Conservation (phyloP, 768 basidiomycete genomes). For the Artomyces pyxidatus region DNA sequence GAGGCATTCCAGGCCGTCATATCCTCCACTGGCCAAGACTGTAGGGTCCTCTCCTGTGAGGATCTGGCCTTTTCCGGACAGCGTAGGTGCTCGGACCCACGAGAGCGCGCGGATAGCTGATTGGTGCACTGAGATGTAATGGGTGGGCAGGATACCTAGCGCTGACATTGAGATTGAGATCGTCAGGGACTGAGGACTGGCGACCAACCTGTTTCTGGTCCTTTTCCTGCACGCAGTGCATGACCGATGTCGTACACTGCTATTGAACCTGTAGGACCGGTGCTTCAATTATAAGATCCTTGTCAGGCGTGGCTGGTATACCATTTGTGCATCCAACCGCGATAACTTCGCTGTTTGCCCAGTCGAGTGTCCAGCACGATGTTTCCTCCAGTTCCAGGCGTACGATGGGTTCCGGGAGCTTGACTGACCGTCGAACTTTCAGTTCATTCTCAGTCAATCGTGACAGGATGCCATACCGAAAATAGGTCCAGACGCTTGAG, state of each 20-base stretch:
- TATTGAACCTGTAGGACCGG: constrained; percentile 40
- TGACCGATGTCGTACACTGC: constrained; percentile 47
- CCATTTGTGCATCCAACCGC: constrained; percentile 85
- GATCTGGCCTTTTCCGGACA: constrained; percentile 36
- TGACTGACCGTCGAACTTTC: constrained; percentile 46
- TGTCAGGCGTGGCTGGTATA: constrained; percentile 19
- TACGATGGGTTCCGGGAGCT: constrained; percentile 53
- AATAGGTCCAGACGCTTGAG: constrained; percentile 1
- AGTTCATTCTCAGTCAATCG: too few relatives aligned
- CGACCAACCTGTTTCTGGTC: constrained; percentile 2
- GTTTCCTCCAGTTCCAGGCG: constrained; percentile 71
- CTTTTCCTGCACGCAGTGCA: constrained; percentile 6
- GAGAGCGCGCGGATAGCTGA: constrained; percentile 68
- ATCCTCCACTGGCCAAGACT: constrained; percentile 68
- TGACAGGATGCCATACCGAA: constrained; percentile 3
- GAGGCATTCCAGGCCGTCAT: constrained; percentile 70
- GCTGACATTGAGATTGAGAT: too few relatives aligned
- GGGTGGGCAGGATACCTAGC: constrained; percentile 51
- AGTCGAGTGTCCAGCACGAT: constrained; percentile 75
- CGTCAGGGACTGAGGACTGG: neutral
- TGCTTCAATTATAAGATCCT: neutral
- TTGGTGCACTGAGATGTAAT: constrained; percentile 70
- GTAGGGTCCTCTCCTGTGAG: constrained; percentile 53
- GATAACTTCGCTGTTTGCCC: constrained; percentile 79
- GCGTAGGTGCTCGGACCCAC: constrained; percentile 67